A percentile compares a stretch with the other conserved stretches of the same genome.
phyloP scores from a whole-genome alignment of 1,284 basidiomycete species.

The Phlebopus sp. region DNA sequence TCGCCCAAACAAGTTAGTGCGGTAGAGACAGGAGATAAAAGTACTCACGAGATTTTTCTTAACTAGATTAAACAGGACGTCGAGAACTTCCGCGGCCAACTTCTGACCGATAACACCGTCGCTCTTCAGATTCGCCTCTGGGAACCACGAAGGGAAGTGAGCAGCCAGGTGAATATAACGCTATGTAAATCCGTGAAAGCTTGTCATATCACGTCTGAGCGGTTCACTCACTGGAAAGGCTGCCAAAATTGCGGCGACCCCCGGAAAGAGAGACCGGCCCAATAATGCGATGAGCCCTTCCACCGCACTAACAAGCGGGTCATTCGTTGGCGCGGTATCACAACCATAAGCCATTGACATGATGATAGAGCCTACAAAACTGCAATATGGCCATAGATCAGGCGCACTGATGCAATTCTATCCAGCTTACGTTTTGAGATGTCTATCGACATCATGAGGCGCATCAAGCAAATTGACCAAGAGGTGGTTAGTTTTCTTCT shows the following conservation, averaged over 20 bases:
- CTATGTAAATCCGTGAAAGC: not conserved
- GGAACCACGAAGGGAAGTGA: conserved; percentile 39
- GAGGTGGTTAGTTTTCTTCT: conserved; percentile 4
- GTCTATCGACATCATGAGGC: conserved; percentile 7
- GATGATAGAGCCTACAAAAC: conserved; percentile 9
- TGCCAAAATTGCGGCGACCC: conserved; percentile 1
- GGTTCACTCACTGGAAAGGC: conserved; percentile 9
- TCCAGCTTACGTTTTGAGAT: conserved; percentile 7
- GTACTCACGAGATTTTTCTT: conserved; percentile 6
- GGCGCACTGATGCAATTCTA: not conserved
- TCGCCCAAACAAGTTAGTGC: not conserved
- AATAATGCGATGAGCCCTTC: conserved; percentile 8
- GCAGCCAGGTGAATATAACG: conserved; percentile 25
- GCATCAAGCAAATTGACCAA: conserved; percentile 6
- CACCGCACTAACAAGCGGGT: conserved; percentile 7
- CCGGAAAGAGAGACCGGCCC: conserved; percentile 3
- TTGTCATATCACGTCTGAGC: too few relatives aligned
- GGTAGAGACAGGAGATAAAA: not conserved
- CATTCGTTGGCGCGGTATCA: conserved; percentile 3
- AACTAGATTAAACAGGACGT: conserved; percentile 9
- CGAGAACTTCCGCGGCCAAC: conserved; percentile 5
- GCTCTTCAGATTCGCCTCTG: conserved; percentile 35
- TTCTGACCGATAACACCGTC: conserved; percentile 15
- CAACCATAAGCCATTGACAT: conserved; percentile 7
- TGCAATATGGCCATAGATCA: not conserved